These are phyloP conservation scores for Pythium insidiosum DNA, from an alignment of 352 stramenopile genomes.

Conservation along the genomic window DNA sequence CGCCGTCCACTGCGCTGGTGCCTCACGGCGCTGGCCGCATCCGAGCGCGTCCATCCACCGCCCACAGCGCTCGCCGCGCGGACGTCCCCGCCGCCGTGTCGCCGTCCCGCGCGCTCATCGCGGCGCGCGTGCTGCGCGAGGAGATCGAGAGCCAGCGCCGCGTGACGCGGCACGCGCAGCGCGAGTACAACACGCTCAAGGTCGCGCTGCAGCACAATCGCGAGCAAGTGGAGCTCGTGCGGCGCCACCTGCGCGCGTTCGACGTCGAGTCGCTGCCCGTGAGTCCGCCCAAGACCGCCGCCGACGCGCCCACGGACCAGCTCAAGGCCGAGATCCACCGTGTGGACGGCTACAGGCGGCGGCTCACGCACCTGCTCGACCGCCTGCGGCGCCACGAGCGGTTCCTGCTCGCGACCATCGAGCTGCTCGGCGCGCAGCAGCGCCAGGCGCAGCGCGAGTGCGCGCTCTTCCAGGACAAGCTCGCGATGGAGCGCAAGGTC, in stretches of 20 bases:
- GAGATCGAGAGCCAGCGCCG: constrained; percentile 47
- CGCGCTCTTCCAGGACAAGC: constrained; percentile 24
- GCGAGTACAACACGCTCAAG: constrained; percentile 35
- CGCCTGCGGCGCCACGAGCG: constrained; percentile 25
- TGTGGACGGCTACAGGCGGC: constrained; percentile 51
- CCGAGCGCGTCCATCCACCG: not conserved
- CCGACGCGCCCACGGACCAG: not conserved
- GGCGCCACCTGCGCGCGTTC: constrained; percentile 25
- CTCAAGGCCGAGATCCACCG: constrained; percentile 37
- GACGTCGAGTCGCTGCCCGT: constrained; percentile 2
- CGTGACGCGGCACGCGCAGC: constrained; percentile 33
- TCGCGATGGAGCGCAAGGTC: constrained; percentile 29
- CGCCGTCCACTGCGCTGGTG: not conserved
- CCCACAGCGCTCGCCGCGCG: not conserved
- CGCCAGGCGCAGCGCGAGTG: constrained; percentile 17
- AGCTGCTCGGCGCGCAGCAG: constrained; percentile 21
- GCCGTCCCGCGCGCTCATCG: constrained; percentile 5
- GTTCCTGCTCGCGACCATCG: constrained; percentile 28
- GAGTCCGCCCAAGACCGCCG: not conserved
- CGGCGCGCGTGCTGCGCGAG: constrained; percentile 35
- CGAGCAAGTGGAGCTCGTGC: constrained; percentile 28
- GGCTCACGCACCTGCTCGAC: constrained; percentile 33
- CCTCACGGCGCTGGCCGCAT: not conserved
- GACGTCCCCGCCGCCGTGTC: not conserved
- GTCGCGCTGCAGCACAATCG: constrained; percentile 19